phyloP scores from a whole-genome alignment of 2,329 filamentous ascomycete genomes.

The Cyanodermella asteris region DNA sequence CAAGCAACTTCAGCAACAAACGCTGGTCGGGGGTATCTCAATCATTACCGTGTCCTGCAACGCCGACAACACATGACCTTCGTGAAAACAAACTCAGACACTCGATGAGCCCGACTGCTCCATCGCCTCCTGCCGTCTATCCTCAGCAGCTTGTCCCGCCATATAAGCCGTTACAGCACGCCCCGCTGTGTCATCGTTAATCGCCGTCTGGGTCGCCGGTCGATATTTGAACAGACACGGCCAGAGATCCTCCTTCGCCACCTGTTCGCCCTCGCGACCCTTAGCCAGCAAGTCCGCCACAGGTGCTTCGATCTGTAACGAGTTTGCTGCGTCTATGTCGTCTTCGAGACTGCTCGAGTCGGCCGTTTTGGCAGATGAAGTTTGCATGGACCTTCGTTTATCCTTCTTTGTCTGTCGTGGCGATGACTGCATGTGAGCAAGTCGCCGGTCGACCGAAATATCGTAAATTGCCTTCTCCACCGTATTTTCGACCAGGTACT shows the following conservation, averaged over 20 bases:
- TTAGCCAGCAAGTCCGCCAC: constrained; percentile 50
- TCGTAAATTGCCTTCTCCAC: constrained; percentile 86
- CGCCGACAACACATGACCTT: too few relatives aligned
- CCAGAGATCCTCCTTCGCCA: constrained; percentile 65
- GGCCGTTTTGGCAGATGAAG: constrained; percentile 15
- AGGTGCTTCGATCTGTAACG: constrained; percentile 52
- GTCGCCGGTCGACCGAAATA: constrained; percentile 54
- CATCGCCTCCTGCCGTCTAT: too few relatives aligned
- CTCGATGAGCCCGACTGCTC: too few relatives aligned
- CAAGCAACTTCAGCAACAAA: too few relatives aligned
- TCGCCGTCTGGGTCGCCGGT: too few relatives aligned
- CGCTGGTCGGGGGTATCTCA: too few relatives aligned
- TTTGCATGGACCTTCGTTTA: constrained; percentile 10
- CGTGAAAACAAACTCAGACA: too few relatives aligned
- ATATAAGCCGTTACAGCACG: too few relatives aligned
- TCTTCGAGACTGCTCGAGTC: constrained; percentile 28
- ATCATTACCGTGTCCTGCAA: too few relatives aligned
- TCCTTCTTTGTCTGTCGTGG: constrained; percentile 13
- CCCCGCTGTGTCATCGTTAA: too few relatives aligned
- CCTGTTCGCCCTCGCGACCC: constrained; percentile 55
- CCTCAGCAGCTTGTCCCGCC: too few relatives aligned
- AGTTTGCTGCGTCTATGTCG: constrained; percentile 64
- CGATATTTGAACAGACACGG: constrained; percentile 54
- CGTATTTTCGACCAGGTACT: constrained; percentile 77
- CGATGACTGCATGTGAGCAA: constrained; percentile 48